Evolutionary conservation across 2,329 filamentous ascomycete species (phyloP).

Genomic region (Sphaerostilbella broomeana): DNA sequence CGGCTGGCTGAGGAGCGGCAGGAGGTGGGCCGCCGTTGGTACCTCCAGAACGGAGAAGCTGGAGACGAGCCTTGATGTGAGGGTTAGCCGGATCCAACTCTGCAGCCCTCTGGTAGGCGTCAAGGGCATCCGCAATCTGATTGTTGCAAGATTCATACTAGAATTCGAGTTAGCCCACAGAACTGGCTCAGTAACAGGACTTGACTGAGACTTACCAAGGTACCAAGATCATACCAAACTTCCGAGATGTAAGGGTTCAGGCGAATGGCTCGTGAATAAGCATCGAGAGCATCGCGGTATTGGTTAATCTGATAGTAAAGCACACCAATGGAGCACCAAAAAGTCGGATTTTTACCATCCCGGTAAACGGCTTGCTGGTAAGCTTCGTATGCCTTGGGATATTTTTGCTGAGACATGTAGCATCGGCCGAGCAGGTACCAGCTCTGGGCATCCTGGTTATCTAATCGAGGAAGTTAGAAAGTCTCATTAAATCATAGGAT

Average conservation of each 20-base stretch:
- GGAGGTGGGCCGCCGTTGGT: constrained; percentile 65
- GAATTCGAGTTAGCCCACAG: constrained; percentile 24
- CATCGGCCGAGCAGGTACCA: constrained; percentile 97
- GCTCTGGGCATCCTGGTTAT: constrained; percentile 92
- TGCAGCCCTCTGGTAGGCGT: constrained; percentile 89
- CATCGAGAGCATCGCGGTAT: constrained; percentile 94
- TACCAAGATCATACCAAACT: constrained; percentile 98
- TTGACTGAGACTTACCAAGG: constrained; percentile 59
- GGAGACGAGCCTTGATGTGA: constrained; percentile 91
- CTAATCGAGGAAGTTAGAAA: no score
- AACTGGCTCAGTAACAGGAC: background rate
- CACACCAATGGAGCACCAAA: constrained; percentile 99
- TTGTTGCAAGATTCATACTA: constrained; percentile 99
- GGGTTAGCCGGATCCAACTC: constrained; percentile 90
- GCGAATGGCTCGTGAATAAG: constrained; percentile 92
- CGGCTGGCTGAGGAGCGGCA: constrained; percentile 83
- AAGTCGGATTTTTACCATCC: constrained; percentile 94
- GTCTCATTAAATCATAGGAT: background rate
- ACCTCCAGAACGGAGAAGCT: constrained; percentile 77
- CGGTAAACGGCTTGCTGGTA: constrained; percentile 98
- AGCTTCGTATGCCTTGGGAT: constrained; percentile 95
- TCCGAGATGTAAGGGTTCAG: constrained; percentile 98
- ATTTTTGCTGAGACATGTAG: constrained; percentile 99
- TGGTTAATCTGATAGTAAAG: constrained; percentile 99
- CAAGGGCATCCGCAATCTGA: constrained; percentile 90